Evolutionary conservation across 805 yeast species (phyloP), one percentile per base, ranked within the genome.

Genomic region (Suhomyces vadensis): DNA sequence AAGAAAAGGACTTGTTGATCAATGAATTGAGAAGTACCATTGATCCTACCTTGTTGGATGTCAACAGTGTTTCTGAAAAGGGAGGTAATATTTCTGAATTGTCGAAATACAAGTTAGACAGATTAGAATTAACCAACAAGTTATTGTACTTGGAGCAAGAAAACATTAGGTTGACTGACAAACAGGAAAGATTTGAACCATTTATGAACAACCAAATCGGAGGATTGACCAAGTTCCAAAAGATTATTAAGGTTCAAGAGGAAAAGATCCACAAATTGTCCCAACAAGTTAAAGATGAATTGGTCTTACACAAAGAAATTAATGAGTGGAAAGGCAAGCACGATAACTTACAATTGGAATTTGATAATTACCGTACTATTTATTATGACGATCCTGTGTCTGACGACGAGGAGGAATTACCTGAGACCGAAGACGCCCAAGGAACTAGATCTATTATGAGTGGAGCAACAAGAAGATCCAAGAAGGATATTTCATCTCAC

Each of bases 211-310:
- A 75, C 31, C 80, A 80, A 54, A 68, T 82, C 43, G 60, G 75
- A 7, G 80, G 81, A 43, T 64, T 82, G 25, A 65, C 72, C 9
- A 71, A 71, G 16, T 61, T 85, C 56, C 84, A 83, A 54, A 63
- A 68, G 14, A 56, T 85, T 19, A 73, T 85, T 22, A 73, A 77
- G 51, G 61, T 64, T 5, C 90, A 81, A 60, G 77, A 77, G 42
- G 64, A 60, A 3, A 63, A 71, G 49, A 72, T 82, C 35, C 65
- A 62, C 2, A 56, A 59, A 11, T 68, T 79, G 50, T 57, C 71
- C 13, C 41, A 48, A 3, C 72, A 74, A 47, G 61, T 82, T 1
- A 64, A 62, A 39, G 72, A 67, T 20, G 75, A 78, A 47, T 73
- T 75, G 47, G 60, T 53, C 4, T 64, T 76, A 46, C 71, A 72